These are phyloP conservation scores for Aspergillus nomiae DNA, from an alignment of 2,329 filamentous ascomycete genomes.

Conservation along the genomic window DNA sequence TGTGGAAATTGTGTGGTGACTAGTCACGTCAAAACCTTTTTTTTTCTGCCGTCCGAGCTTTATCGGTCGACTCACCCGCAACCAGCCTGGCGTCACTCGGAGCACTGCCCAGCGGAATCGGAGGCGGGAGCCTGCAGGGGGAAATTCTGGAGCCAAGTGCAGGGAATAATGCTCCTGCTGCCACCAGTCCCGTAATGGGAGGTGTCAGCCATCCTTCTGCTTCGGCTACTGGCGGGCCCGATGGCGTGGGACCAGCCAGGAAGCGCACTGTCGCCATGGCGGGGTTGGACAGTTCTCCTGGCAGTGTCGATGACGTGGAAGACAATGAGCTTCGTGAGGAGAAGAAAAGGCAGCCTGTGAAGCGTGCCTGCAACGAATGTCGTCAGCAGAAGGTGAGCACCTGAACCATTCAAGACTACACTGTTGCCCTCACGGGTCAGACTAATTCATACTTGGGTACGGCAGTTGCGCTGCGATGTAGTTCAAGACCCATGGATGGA, in stretches of 20 bases:
- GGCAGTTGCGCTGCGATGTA: slow-evolving; percentile 67
- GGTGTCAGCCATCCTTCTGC: slow-evolving; percentile 33
- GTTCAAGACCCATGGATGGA: slow-evolving; percentile 64
- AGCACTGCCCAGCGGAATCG: slow-evolving; percentile 36
- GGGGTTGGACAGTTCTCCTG: slow-evolving; percentile 50
- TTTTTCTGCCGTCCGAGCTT: slow-evolving; percentile 14
- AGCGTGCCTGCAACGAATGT: slow-evolving; percentile 70
- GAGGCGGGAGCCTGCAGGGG: slow-evolving; percentile 36
- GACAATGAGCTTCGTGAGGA: slow-evolving; percentile 47
- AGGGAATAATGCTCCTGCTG: slow-evolving; percentile 40
- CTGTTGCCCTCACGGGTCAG: not conserved
- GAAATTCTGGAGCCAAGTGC: slow-evolving; percentile 26
- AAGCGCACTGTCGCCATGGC: slow-evolving; percentile 48
- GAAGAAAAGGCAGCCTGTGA: slow-evolving; percentile 50
- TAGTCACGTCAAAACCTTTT: slow-evolving; percentile 9
- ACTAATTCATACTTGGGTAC: not conserved
- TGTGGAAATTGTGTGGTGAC: slow-evolving; percentile 4
- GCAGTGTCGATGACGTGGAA: slow-evolving; percentile 48
- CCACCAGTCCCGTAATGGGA: slow-evolving; percentile 40
- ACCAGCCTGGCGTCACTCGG: slow-evolving; percentile 41
- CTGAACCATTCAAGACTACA: not conserved
- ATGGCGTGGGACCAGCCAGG: slow-evolving; percentile 34
- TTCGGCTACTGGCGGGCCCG: slow-evolving; percentile 29
- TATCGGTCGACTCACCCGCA: slow-evolving; percentile 22
- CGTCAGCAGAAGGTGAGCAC: slow-evolving; percentile 66